Base-by-base conservation (phyloP, 768 basidiomycete genomes). In the Boletus bicolor region DNA sequence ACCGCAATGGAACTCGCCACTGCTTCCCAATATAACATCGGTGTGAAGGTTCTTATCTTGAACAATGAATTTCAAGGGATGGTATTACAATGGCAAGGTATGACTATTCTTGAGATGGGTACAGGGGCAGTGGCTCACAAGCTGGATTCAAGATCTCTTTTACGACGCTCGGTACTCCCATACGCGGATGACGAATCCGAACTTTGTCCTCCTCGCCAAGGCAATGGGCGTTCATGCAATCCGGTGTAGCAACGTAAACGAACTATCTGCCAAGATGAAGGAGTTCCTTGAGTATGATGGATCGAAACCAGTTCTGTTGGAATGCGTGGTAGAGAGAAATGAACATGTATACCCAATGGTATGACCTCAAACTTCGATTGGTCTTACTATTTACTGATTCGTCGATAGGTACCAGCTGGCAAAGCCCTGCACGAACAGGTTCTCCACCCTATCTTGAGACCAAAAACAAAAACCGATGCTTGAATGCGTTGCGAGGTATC, bases 1-100 rank as follows among this genome's bases (percentile, higher is more conserved):
- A 98, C 97, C 2, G 96, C 94, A 0, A 99, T 98, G 97, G 97
- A 99, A 74, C 85, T 99, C 49, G 86, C 87, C 24, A 99, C 97
- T 1, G 97, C 97, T 5, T 80, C 90, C 26, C 91, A 95, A 68
- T 93, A 82, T 76, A 73, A 82, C 67, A 97, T 99, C 60, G 96
- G 97, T 55, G 93, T 98, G 68, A 99, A 99, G 75, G 89, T 93
- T 39, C 78, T 97, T 61, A 74, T 97, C 24, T 73, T 98, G 65
- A 96, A 97, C 79, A 98, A 97, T 73, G 93, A 95, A 68, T 97
- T 94, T 82, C 95, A 97, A 73, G 97, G 97, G 52, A 99, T 99
- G 97, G 97, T 98, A 12, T 76, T 92, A 34, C 97, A 99, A 78
- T 98, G 96, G 97, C 97, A 98, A 81, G 92, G 92, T 93, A 55